These are phyloP conservation scores for Meyerozyma athensensis DNA, from an alignment of 1,139 yeast species.

Conservation along the genomic window DNA sequence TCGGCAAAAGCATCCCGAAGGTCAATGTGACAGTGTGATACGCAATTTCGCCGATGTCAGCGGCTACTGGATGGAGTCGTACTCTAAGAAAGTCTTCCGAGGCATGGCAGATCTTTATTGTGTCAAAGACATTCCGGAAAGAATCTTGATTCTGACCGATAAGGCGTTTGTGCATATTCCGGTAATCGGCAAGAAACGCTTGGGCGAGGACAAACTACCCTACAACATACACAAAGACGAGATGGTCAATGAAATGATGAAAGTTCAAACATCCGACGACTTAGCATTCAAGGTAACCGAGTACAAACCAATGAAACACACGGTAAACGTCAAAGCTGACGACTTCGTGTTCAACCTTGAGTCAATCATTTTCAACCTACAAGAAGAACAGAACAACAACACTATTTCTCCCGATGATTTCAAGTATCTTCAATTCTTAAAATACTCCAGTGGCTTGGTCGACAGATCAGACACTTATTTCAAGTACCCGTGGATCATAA, in stretches of 20 bases:
- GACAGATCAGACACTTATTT: conserved; percentile 32
- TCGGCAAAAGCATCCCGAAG: conserved; percentile 18
- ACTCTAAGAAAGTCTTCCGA: conserved; percentile 29
- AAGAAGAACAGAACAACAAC: conserved; percentile 15
- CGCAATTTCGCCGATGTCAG: conserved; percentile 25
- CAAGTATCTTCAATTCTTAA: conserved; percentile 26
- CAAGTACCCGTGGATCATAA: conserved; percentile 42
- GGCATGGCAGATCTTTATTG: conserved; percentile 36
- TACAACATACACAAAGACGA: conserved; percentile 8
- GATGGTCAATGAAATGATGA: conserved; percentile 12
- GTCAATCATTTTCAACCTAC: conserved; percentile 23
- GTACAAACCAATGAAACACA: conserved; percentile 11
- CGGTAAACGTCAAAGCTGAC: conserved; percentile 16
- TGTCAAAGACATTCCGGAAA: conserved; percentile 26
- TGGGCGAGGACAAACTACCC: conserved; percentile 14
- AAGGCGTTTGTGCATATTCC: conserved; percentile 26
- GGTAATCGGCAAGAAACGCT: conserved; percentile 23
- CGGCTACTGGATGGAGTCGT: conserved; percentile 34
- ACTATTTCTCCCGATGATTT: conserved; percentile 17
- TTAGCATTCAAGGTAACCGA: conserved; percentile 9
- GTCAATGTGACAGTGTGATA: conserved; percentile 21
- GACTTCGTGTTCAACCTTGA: conserved; percentile 34
- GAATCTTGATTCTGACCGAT: conserved; percentile 25
- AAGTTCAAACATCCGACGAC: conserved; percentile 7
- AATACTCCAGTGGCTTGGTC: conserved; percentile 25